A percentile compares a stretch with the other conserved stretches of the same genome.
Conservation (phyloP, 2,329 filamentous ascomycete species). For the Sporothrix luriei region DNA sequence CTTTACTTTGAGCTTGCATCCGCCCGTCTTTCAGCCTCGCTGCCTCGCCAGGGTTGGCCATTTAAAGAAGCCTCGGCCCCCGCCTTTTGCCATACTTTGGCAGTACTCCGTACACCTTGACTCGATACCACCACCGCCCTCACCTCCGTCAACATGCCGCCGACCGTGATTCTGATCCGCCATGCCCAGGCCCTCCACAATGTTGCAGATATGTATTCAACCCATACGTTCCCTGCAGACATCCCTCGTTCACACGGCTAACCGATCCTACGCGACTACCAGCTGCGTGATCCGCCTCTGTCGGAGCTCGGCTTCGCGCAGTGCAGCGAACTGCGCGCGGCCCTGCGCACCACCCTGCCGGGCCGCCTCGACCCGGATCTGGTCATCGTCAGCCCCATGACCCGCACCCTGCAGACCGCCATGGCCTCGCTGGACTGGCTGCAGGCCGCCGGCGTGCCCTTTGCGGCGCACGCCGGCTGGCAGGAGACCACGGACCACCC, state of each 20-base stretch:
- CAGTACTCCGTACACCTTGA: background rate
- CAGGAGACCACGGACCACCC: constrained; percentile 59
- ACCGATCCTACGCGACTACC: constrained; percentile 49
- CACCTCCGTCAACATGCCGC: constrained; percentile 48
- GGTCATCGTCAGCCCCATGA: constrained; percentile 67
- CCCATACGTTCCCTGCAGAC: background rate
- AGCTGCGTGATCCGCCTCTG: constrained; percentile 55
- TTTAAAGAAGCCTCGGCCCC: background rate
- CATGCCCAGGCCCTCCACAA: constrained; percentile 77
- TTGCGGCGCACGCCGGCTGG: constrained; percentile 64
- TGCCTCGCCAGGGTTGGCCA: too few species aligned
- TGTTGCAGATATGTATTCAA: constrained; percentile 50
- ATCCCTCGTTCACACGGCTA: constrained; percentile 33
- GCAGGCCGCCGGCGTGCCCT: constrained; percentile 55
- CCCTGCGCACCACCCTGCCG: constrained; percentile 48
- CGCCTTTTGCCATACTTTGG: background rate
- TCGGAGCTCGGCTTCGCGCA: constrained; percentile 54
- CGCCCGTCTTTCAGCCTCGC: too few species aligned
- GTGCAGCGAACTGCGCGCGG: constrained; percentile 50
- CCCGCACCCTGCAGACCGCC: constrained; percentile 66
- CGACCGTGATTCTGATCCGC: constrained; percentile 76
- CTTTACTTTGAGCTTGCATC: background rate
- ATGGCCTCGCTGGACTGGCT: constrained; percentile 61
- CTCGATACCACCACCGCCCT: background rate
- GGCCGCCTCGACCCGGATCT: constrained; percentile 52